A percentile compares a stretch with the other conserved stretches of the same genome.
Conservation (phyloP, 208 protist genomes). For the Acanthamoeba triangularis region DNA sequence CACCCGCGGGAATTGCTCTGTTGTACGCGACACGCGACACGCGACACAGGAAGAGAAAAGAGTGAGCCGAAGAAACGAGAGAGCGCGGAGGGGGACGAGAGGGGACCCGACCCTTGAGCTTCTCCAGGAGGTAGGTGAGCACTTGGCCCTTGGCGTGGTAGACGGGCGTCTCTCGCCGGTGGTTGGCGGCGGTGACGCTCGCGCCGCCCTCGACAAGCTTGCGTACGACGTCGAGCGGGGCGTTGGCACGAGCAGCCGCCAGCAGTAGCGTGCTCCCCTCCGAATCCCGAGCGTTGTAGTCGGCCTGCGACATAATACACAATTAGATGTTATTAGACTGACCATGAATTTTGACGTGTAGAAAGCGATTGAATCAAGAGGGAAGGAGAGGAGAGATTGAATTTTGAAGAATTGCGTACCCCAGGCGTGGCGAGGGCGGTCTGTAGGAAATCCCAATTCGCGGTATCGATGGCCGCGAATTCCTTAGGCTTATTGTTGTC, state of each 20-base stretch:
- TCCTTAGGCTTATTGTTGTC: background rate
- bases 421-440: background rate
- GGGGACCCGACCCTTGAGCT: background rate
- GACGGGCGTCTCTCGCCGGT: background rate
- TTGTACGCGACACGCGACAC: background rate
- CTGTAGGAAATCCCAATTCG: background rate
- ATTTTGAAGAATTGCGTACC: background rate
- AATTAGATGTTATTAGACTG: background rate
- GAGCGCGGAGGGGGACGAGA: background rate
- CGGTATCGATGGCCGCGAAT: background rate
- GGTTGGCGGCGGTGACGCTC: background rate
- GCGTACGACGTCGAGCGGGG: constrained; percentile 30
- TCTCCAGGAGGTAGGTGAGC: background rate
- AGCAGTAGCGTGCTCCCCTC: constrained; percentile 4
- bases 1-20: constrained; percentile 1
- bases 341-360: background rate
- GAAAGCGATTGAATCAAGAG: background rate
- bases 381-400: background rate
- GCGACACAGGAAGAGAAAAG: background rate
- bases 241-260: background rate
- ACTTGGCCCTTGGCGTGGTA: background rate
- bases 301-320: background rate
- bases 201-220: constrained; percentile 27
- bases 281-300: background rate
- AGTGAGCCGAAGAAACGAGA: background rate